These are phyloP conservation scores for Termitomyces sp. DNA, from an alignment of 768 basidiomycete genomes.

Conservation along the genomic window DNA sequence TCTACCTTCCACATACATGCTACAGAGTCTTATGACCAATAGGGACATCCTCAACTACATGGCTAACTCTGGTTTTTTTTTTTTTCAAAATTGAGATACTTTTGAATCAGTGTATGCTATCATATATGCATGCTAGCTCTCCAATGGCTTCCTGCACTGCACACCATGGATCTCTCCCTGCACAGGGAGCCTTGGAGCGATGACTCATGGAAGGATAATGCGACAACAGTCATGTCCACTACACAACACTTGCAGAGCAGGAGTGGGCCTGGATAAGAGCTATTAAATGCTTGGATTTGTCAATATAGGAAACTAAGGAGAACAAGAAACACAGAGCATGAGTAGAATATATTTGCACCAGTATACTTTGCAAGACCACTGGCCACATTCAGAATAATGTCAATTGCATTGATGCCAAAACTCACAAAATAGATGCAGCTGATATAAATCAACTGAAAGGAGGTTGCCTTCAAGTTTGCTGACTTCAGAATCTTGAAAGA, in stretches of 20 bases:
- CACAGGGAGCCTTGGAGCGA: background rate
- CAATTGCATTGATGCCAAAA: conserved; percentile 15
- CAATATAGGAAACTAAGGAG: conserved; percentile 23
- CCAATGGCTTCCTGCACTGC: background rate
- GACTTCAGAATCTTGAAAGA: conserved; percentile 37
- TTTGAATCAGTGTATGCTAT: background rate
- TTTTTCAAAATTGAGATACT: background rate
- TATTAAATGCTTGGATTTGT: conserved; percentile 32
- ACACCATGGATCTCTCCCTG: background rate
- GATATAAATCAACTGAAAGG: conserved; percentile 48
- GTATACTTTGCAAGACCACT: conserved; percentile 64
- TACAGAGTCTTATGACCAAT: background rate
- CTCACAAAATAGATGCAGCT: conserved; percentile 65
- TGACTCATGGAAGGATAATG: background rate
- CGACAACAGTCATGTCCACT: background rate
- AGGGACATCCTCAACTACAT: background rate
- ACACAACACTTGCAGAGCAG: conserved; percentile 37
- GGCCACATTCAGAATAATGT: background rate
- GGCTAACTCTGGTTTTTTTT: background rate
- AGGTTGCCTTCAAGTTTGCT: conserved; percentile 28
- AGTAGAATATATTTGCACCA: conserved; percentile 67
- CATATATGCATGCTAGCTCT: background rate
- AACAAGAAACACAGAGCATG: conserved; percentile 55
- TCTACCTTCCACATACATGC: background rate
- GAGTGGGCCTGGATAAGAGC: conserved; percentile 60